Evolutionary conservation across 352 stramenopile genomes (phyloP), one percentile per base, ranked within the genome.

Genomic region (Globisporangium iwayamae): DNA sequence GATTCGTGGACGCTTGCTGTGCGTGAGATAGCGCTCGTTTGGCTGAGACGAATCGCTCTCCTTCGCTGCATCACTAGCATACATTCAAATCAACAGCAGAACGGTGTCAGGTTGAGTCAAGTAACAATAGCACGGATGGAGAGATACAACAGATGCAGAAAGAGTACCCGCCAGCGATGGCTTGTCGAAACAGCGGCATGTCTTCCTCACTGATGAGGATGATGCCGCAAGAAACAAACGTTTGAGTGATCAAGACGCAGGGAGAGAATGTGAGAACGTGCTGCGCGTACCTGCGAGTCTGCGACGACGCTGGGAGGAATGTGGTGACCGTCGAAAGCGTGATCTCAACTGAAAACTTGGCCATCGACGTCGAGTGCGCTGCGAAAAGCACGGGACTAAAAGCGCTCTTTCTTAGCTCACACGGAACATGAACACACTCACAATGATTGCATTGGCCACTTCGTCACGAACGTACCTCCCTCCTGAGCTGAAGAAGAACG

Each of bases 311-410:
- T n/a, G 84, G 80, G 2, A 92, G 65, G 65, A 93, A 91, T 22
- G 81, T 90, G n/a, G 83, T 88, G 47, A 93, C 73, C 0, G 87
- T 95, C 16, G 87, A 93, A 13, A 95, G 71, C n/a, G 82, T 92
- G 62, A 93, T 71, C 68, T 95, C 83, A 28, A 90, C 70, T n/a
- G 72, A 73, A 43, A 91, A 84, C 63, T 85, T 89, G 34, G 83
- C 81, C 60, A 83, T 67, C 8, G 83, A 77, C 28, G 84, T 87
- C 28, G 84, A 92, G 55, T 95, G 80, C 3, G 87, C 81, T 13
- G 73, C 73, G 50, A 93, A 84, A 13, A 93, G 59, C 32, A 95
- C 81, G 11, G 87, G 87, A 36, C 87, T 93, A 43, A 13, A 60
- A 5, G 25, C 10, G n/a, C n/a, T 56, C 34, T 39, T 6, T 14